Percentiles rank a stretch among this genome's conserved stretches.
phyloP scores from a whole-genome alignment of 23 red algal species.

The Gracilaria caudata region DNA sequence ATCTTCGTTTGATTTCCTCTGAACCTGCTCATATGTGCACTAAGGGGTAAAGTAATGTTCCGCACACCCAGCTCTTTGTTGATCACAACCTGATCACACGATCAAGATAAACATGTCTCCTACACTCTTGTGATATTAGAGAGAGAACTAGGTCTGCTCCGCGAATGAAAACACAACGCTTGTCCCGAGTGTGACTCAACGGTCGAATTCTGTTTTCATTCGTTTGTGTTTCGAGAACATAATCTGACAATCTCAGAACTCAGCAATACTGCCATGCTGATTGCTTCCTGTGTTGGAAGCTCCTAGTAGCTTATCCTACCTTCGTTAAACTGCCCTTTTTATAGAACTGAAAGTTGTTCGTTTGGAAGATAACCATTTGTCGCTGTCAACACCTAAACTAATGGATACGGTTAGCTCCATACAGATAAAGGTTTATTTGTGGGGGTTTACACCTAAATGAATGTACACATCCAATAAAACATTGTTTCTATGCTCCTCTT shows the following conservation, averaged over 20 bases:
- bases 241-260: too few relatives aligned
- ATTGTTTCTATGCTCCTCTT: neutral
- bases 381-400: neutral
- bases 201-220: too few relatives aligned
- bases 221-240: too few relatives aligned
- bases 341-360: neutral
- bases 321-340: neutral
- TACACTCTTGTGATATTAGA: neutral
- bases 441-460: neutral
- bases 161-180: neutral
- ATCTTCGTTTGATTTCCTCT: neutral
- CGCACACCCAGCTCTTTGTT: neutral
- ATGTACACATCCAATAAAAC: conserved; percentile 5
- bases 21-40: neutral
- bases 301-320: neutral
- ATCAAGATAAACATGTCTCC: neutral
- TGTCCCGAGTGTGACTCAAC: neutral
- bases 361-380: neutral
- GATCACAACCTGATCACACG: neutral
- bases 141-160: neutral
- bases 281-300: neutral
- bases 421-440: neutral
- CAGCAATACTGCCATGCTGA: too few relatives aligned
- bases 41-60: neutral
- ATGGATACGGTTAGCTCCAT: neutral